These are phyloP conservation scores for Achlya hypogyna DNA, from an alignment of 352 stramenopile species.

Conservation along the genomic window DNA sequence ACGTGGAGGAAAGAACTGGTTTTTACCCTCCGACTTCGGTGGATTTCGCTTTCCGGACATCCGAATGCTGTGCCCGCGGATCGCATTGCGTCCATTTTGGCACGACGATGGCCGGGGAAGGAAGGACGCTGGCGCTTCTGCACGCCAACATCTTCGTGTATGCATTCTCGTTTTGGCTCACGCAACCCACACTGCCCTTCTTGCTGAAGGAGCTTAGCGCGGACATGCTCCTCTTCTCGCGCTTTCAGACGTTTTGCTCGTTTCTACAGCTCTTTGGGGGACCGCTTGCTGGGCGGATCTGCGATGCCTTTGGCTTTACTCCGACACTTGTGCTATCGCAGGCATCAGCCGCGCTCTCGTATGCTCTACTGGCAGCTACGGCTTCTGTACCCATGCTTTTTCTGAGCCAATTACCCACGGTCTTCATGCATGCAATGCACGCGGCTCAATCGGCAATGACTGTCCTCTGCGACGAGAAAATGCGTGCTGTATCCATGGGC, in stretches of 20 bases:
- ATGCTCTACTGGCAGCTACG: slow-evolving; percentile 17
- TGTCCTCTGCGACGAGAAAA: not conserved
- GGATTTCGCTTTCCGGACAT: not conserved
- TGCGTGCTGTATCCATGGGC: slow-evolving; percentile 22
- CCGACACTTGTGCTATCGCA: slow-evolving; percentile 6
- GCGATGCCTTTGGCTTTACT: slow-evolving; percentile 18
- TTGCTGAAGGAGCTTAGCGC: slow-evolving; percentile 20
- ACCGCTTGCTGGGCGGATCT: slow-evolving; percentile 20
- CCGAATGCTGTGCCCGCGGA: not conserved
- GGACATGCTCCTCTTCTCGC: slow-evolving; percentile 15
- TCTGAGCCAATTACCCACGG: slow-evolving; percentile 16
- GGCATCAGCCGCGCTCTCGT: not conserved
- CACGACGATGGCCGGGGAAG: too few species aligned
- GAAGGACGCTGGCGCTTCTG: slow-evolving; percentile 1
- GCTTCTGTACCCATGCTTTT: slow-evolving; percentile 7
- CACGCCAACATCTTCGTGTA: slow-evolving; percentile 23
- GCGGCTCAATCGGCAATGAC: slow-evolving; percentile 20
- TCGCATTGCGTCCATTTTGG: not conserved
- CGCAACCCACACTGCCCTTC: slow-evolving; percentile 22
- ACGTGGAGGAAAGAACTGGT: too few species aligned
- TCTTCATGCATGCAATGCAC: slow-evolving; percentile 25
- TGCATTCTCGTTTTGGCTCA: slow-evolving; percentile 22
- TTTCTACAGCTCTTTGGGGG: slow-evolving; percentile 21
- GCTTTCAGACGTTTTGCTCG: slow-evolving; percentile 21
- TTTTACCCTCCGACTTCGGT: not conserved